These are phyloP conservation scores for Fusarium papillatum DNA, from an alignment of 2,329 filamentous ascomycete species.

Conservation along the genomic window DNA sequence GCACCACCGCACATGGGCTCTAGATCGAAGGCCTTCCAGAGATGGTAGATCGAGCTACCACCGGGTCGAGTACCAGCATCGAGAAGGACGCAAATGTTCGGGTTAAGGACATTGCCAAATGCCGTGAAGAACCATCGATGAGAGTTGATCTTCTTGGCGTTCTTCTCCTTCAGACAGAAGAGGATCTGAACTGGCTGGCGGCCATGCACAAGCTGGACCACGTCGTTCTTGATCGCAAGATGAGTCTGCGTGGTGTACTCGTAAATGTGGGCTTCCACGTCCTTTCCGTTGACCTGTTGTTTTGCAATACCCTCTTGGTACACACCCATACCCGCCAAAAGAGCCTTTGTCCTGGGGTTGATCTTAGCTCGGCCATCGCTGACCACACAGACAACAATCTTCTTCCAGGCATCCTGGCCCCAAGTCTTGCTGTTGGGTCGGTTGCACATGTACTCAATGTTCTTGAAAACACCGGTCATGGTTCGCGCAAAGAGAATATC, in stretches of 20 bases:
- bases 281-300: slow-evolving; percentile 96
- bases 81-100: slow-evolving; percentile 96
- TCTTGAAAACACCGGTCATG: slow-evolving; percentile 98
- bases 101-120: slow-evolving; percentile 91
- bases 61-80: slow-evolving; percentile 97
- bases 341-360: slow-evolving; percentile 89
- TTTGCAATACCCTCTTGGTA: slow-evolving; percentile 99
- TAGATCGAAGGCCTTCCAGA: slow-evolving; percentile 98
- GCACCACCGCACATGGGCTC: slow-evolving; percentile 98
- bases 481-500: slow-evolving; percentile 96
- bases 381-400: slow-evolving; percentile 98
- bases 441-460: slow-evolving; percentile 98
- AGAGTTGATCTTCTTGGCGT: slow-evolving; percentile 99
- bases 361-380: slow-evolving; percentile 98
- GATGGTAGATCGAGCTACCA: slow-evolving; percentile 93
- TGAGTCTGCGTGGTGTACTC: slow-evolving; percentile 93
- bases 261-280: slow-evolving; percentile 98
- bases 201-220: slow-evolving; percentile 87
- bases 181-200: slow-evolving; percentile 95
- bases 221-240: slow-evolving; percentile 89
- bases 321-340: slow-evolving; percentile 93
- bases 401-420: slow-evolving; percentile 99
- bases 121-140: slow-evolving; percentile 99
- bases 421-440: slow-evolving; percentile 95
- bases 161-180: slow-evolving; percentile 99